phyloP scores from a whole-genome alignment of 495 filamentous ascomycete genomes.

The Trichoderma erinaceum region DNA sequence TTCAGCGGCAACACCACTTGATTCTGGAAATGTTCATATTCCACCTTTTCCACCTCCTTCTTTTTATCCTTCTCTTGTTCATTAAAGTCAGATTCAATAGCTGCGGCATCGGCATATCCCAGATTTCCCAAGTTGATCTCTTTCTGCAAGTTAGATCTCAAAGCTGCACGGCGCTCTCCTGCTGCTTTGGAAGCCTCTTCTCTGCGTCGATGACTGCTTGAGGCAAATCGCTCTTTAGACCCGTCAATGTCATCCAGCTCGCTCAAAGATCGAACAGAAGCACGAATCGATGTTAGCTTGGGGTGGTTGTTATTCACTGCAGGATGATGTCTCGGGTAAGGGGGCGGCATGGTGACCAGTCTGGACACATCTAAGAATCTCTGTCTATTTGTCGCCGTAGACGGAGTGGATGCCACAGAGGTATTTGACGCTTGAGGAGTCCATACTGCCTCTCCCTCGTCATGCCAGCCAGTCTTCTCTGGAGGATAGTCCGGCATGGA shows the following conservation, averaged over 20 bases:
- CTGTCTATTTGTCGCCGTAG: slow-evolving; percentile 40
- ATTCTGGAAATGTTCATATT: slow-evolving; percentile 72
- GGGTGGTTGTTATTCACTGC: slow-evolving; percentile 95
- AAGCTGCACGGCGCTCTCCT: slow-evolving; percentile 36
- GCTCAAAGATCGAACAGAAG: slow-evolving; percentile 65
- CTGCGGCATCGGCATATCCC: slow-evolving; percentile 71
- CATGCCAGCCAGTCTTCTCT: slow-evolving; percentile 79
- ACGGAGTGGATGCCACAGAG: slow-evolving; percentile 35
- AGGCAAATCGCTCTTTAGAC: slow-evolving; percentile 55
- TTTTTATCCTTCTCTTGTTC: slow-evolving; percentile 55
- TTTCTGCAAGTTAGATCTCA: slow-evolving; percentile 58
- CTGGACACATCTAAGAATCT: slow-evolving; percentile 76
- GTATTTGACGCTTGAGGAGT: slow-evolving; percentile 34
- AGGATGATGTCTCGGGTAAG: slow-evolving; percentile 88
- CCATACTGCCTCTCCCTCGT: slow-evolving; percentile 37
- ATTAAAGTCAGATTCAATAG: slow-evolving; percentile 61
- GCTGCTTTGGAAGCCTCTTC: slow-evolving; percentile 38
- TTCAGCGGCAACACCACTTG: slow-evolving; percentile 72
- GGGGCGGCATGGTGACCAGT: slow-evolving; percentile 81
- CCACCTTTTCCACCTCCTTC: slow-evolving; percentile 58
- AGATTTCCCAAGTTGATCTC: slow-evolving; percentile 70
- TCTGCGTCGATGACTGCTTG: slow-evolving; percentile 37
- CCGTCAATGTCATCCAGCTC: slow-evolving; percentile 67
- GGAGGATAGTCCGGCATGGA: slow-evolving; percentile 65
- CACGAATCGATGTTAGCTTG: slow-evolving; percentile 70